phyloP scores from a whole-genome alignment of 768 basidiomycete species.

The Tricholoma terreum region DNA sequence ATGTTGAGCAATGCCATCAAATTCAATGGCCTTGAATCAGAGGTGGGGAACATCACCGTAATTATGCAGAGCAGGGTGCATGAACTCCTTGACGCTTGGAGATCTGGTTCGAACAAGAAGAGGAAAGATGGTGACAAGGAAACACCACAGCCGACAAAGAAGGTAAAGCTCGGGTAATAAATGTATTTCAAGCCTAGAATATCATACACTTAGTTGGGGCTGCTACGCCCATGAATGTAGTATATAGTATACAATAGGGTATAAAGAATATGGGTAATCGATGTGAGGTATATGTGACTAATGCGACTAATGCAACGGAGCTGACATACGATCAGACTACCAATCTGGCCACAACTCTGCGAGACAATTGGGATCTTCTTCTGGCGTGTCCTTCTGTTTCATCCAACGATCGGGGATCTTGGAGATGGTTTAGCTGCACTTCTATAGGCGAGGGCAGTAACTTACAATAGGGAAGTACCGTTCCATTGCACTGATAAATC shows the following conservation, averaged over 20 bases:
- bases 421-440: background rate
- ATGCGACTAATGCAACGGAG: background rate
- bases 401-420: constrained; percentile 90
- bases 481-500: constrained; percentile 86
- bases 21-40: constrained; percentile 83
- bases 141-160: constrained; percentile 65
- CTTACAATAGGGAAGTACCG: constrained; percentile 82
- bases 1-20: constrained; percentile 87
- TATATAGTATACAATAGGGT: constrained; percentile 30
- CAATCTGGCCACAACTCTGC: constrained; percentile 65
- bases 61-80: constrained; percentile 48
- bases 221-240: constrained; percentile 16
- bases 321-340: constrained; percentile 25
- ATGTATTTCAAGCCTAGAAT: constrained; percentile 14
- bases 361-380: constrained; percentile 63
- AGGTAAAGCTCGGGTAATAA: constrained; percentile 52
- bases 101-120: constrained; percentile 57
- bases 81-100: constrained; percentile 50
- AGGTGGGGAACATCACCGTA: constrained; percentile 67
- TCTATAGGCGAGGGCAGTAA: constrained; percentile 9
- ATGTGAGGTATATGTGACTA: constrained; percentile 3
- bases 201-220: constrained; percentile 11
- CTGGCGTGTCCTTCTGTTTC: constrained; percentile 77
- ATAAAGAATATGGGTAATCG: constrained; percentile 19
- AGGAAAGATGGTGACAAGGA: constrained; percentile 71